Conservation (phyloP, 2,329 filamentous ascomycete genomes). For the Trichocomaceae sp. region DNA sequence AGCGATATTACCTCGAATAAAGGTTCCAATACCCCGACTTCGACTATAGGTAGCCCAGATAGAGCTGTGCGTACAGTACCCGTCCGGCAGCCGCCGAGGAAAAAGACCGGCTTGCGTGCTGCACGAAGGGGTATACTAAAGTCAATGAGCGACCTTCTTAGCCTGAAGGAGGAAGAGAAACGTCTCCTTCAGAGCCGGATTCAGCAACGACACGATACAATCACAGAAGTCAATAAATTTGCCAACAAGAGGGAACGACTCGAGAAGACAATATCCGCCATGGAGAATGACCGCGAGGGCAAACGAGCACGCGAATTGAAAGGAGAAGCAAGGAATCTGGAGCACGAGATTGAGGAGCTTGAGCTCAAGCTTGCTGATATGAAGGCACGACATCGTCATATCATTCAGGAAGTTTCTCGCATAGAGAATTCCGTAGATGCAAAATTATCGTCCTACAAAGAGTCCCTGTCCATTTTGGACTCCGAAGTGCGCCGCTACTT, state of each 20-base stretch:
- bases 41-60: conserved; percentile 22
- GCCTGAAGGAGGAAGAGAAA: conserved; percentile 52
- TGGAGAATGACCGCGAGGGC: conserved; percentile 43
- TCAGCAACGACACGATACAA: conserved; percentile 39
- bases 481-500: conserved; percentile 50
- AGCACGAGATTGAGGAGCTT: conserved; percentile 51
- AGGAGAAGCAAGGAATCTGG: conserved; percentile 46
- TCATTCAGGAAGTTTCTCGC: conserved; percentile 48
- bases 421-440: conserved; percentile 53
- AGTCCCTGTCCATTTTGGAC: conserved; percentile 50
- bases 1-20: conserved; percentile 39
- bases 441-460: conserved; percentile 53
- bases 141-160: conserved; percentile 51
- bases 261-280: conserved; percentile 44
- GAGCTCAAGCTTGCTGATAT: conserved; percentile 51
- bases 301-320: conserved; percentile 41
- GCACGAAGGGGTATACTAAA: conserved; percentile 52
- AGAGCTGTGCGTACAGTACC: conserved; percentile 31
- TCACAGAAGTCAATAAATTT: conserved; percentile 48
- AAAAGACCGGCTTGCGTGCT: conserved; percentile 46
- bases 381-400: conserved; percentile 48
- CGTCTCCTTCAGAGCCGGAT: conserved; percentile 43
- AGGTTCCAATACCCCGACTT: conserved; percentile 34
- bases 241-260: conserved; percentile 45
- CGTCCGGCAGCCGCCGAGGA: conserved; percentile 33